phyloP scores from a whole-genome alignment of 495 filamentous ascomycete species.

The Cairneyella variabilis region DNA sequence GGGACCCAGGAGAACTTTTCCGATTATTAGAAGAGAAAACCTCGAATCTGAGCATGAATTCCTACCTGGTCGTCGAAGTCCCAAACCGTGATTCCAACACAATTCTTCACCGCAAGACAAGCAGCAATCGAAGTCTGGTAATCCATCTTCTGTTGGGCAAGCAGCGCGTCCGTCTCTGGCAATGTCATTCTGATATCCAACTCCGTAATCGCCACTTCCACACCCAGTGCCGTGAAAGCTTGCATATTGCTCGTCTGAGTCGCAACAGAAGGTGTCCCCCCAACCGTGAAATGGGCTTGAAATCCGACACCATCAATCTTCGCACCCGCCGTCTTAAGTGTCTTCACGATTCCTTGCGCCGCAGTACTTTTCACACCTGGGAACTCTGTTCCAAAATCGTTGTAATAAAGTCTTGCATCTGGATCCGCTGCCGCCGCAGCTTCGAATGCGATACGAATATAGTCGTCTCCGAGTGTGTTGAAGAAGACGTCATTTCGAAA shows the following conservation, averaged over 20 bases:
- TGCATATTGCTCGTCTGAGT: slow-evolving; percentile 55
- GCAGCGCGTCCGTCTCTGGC: slow-evolving; percentile 34
- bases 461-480: slow-evolving; percentile 48
- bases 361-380: slow-evolving; percentile 12
- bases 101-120: slow-evolving; percentile 47
- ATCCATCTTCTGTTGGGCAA: slow-evolving; percentile 49
- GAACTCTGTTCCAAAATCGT: slow-evolving; percentile 55
- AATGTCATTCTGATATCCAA: slow-evolving; percentile 52
- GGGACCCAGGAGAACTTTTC: slow-evolving; percentile 54
- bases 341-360: slow-evolving; percentile 40
- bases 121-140: slow-evolving; percentile 35
- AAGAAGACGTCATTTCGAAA: slow-evolving; percentile 57
- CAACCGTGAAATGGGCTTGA: slow-evolving; percentile 24
- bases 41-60: neutral
- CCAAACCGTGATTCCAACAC: slow-evolving; percentile 66
- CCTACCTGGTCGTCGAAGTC: slow-evolving; percentile 44
- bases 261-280: slow-evolving; percentile 40
- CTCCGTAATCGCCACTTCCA: slow-evolving; percentile 60
- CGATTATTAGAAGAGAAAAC: neutral
- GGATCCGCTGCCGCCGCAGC: slow-evolving; percentile 56
- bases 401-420: slow-evolving; percentile 59
- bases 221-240: slow-evolving; percentile 15
- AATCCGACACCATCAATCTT: slow-evolving; percentile 12
- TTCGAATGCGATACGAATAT: slow-evolving; percentile 57
- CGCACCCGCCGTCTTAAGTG: slow-evolving; percentile 45